phyloP scores from a whole-genome alignment of 495 filamentous ascomycete genomes.

The Daldinia loculata region DNA sequence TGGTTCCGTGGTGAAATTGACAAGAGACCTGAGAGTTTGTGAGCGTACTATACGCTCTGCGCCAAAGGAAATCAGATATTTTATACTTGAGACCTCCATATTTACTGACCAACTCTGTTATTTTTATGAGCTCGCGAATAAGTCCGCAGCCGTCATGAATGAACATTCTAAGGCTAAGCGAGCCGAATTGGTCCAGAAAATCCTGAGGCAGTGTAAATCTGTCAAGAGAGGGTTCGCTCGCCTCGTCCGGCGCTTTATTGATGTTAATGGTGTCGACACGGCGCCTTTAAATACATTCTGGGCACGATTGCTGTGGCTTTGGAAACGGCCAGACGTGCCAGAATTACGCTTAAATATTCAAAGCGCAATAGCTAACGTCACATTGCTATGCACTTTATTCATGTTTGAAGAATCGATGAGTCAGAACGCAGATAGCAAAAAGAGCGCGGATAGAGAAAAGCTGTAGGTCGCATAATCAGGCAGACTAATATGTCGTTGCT shows the following conservation, averaged over 20 bases:
- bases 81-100: conserved; percentile 26
- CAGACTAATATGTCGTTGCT: background rate
- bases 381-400: conserved; percentile 20
- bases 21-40: conserved; percentile 12
- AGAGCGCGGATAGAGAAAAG: conserved; percentile 12
- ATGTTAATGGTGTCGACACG: conserved; percentile 16
- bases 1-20: conserved; percentile 14
- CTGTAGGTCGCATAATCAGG: conserved; percentile 18
- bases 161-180: conserved; percentile 17
- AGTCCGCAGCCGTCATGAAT: conserved; percentile 1
- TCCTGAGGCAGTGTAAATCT: conserved; percentile 28
- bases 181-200: conserved; percentile 14
- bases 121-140: conserved; percentile 19
- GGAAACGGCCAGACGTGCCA: conserved; percentile 33
- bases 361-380: conserved; percentile 26
- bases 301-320: conserved; percentile 30
- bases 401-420: conserved; percentile 22
- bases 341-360: conserved; percentile 27
- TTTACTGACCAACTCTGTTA: conserved; percentile 20
- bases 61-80: conserved; percentile 29
- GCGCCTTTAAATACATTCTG: conserved; percentile 14
- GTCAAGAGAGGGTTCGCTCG: conserved; percentile 26
- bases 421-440: conserved; percentile 16
- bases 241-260: conserved; percentile 23
- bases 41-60: conserved; percentile 21